A percentile compares a stretch with the other conserved stretches of the same genome.
Conservation (phyloP, 2,329 filamentous ascomycete species). For the Claviceps capensis region DNA sequence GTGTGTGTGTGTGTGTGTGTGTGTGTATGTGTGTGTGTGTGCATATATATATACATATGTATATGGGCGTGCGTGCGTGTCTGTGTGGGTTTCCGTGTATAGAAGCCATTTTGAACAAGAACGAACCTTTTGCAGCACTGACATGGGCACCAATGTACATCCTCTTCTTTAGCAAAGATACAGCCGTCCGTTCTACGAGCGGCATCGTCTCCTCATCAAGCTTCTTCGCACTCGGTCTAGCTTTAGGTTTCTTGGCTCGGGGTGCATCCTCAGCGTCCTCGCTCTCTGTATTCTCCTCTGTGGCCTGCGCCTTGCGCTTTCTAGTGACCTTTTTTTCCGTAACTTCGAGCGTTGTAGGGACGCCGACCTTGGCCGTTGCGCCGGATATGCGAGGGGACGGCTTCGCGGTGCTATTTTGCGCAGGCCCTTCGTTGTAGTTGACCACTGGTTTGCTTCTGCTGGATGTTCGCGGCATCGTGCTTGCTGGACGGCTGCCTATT, state of each 20-base stretch:
- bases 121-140: slow-evolving; percentile 67
- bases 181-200: slow-evolving; percentile 52
- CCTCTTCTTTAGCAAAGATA: slow-evolving; percentile 46
- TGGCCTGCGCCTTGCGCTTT: slow-evolving; percentile 11
- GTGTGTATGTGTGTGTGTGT: too few species aligned
- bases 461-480: slow-evolving; percentile 21
- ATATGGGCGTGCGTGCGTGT: too few species aligned
- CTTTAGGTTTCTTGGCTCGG: slow-evolving; percentile 29
- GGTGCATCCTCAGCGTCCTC: slow-evolving; percentile 11
- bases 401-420: slow-evolving; percentile 3
- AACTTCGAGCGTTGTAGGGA: background rate
- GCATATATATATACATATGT: too few species aligned
- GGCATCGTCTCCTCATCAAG: slow-evolving; percentile 35
- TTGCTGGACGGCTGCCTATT: too few species aligned
- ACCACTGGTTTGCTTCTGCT: slow-evolving; percentile 18
- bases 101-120: background rate
- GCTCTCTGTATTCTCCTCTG: slow-evolving; percentile 10
- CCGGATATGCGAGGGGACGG: slow-evolving; percentile 3
- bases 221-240: slow-evolving; percentile 5
- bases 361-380: slow-evolving; percentile 11
- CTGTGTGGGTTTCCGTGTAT: too few species aligned
- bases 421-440: slow-evolving; percentile 18
- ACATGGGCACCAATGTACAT: slow-evolving; percentile 91
- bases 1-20: too few species aligned
- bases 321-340: background rate